phyloP scores from a whole-genome alignment of 2,329 filamentous ascomycete genomes.

The Cladorrhinum sp. region DNA sequence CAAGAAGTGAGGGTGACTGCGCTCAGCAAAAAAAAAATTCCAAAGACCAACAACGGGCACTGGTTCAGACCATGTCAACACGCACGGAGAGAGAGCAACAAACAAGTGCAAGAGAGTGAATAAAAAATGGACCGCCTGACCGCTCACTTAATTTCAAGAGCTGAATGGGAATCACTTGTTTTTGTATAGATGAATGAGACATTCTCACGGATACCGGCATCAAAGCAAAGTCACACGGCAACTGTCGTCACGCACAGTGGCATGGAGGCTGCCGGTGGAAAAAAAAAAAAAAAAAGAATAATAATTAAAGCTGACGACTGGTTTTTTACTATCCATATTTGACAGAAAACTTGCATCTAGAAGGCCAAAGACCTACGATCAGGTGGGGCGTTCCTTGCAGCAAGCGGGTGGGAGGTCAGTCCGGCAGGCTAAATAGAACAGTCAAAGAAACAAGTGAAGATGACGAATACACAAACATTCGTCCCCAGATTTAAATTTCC shows the following conservation, averaged over 20 bases:
- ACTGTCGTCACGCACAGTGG: too few species aligned
- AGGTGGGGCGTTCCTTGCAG: constrained; percentile 27
- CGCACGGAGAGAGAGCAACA: too few species aligned
- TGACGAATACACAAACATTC: constrained; percentile 3
- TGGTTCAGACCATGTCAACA: background rate
- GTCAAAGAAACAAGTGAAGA: background rate
- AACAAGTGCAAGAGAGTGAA: background rate
- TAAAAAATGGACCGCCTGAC: constrained; percentile 7
- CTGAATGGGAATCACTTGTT: constrained; percentile 11
- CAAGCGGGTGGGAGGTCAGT: constrained; percentile 4
- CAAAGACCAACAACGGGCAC: too few species aligned
- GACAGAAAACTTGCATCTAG: background rate
- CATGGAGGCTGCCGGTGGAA: too few species aligned
- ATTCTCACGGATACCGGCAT: constrained; percentile 24
- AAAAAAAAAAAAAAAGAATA: too few species aligned
- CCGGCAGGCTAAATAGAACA: constrained; percentile 26
- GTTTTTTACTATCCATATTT: background rate
- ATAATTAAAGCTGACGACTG: constrained; percentile 1
- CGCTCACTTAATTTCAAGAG: constrained; percentile 6
- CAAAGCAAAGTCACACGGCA: background rate
- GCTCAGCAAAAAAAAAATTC: too few species aligned
- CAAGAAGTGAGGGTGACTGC: too few species aligned
- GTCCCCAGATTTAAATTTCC: background rate
- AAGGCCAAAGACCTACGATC: background rate
- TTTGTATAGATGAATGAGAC: constrained; percentile 21